phyloP scores from a whole-genome alignment of 75 land plant genomes.

The Azolla pinnata region DNA sequence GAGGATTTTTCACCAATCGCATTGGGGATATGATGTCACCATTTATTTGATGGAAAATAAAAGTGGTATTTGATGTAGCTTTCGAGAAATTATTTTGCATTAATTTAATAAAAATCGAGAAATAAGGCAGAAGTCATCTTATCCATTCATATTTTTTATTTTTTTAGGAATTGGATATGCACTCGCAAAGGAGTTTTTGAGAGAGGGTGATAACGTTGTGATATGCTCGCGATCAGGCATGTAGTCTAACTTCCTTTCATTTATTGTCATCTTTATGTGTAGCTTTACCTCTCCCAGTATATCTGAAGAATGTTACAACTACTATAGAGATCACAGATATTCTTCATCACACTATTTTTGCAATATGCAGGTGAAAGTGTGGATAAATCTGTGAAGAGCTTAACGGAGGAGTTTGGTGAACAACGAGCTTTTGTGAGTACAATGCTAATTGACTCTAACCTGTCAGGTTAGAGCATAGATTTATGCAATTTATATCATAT shows the following conservation, averaged over 20 bases:
- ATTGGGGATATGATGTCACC: too few species aligned
- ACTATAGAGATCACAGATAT: background rate
- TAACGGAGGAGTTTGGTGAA: slow-evolving; percentile 70
- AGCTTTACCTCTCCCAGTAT: background rate
- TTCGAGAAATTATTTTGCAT: too few species aligned
- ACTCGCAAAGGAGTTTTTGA: slow-evolving; percentile 71
- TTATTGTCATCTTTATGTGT: background rate
- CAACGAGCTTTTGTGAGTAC: slow-evolving; percentile 39
- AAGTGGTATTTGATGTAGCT: too few species aligned
- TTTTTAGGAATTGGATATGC: slow-evolving; percentile 81
- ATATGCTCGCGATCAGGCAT: slow-evolving; percentile 93
- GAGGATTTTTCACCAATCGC: too few species aligned
- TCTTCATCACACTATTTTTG: background rate
- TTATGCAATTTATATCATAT: too few species aligned
- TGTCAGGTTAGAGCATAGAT: too few species aligned
- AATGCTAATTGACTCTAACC: too few species aligned
- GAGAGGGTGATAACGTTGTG: slow-evolving; percentile 78
- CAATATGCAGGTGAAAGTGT: slow-evolving; percentile 62
- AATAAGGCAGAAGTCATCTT: too few species aligned
- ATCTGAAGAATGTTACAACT: too few species aligned
- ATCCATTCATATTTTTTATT: too few species aligned
- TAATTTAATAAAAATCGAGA: too few species aligned
- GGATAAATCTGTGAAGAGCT: slow-evolving; percentile 44
- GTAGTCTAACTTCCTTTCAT: background rate
- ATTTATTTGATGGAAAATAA: too few species aligned